Percentiles rank a stretch among this genome's conserved stretches.
Evolutionary conservation across 2,329 filamentous ascomycete species (phyloP).

Genomic region (Arthrobotrys megalospora): DNA sequence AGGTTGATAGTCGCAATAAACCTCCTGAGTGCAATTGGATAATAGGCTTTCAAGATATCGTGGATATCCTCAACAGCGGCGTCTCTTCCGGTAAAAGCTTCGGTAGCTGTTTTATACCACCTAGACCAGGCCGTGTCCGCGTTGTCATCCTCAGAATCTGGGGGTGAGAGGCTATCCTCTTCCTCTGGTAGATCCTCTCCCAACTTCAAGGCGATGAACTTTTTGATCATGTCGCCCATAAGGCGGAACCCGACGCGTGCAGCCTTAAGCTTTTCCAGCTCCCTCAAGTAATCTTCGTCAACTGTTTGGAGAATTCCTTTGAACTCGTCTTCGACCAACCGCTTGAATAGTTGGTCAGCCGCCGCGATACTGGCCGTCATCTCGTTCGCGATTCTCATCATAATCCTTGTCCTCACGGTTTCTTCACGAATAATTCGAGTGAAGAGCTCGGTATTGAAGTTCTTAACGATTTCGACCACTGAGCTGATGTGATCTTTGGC

Average conservation of each 20-base stretch:
- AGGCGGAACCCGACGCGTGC: too few species aligned
- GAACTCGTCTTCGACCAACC: conserved; percentile 71
- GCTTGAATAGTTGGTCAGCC: conserved; percentile 70
- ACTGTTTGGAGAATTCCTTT: conserved; percentile 4
- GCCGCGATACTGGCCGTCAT: conserved; percentile 69
- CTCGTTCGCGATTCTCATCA: conserved; percentile 68
- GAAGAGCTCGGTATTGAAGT: conserved; percentile 69
- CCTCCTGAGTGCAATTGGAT: conserved; percentile 74
- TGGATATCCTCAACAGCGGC: conserved; percentile 70
- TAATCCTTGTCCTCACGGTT: conserved; percentile 68
- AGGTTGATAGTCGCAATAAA: conserved; percentile 76
- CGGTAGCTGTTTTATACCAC: too few species aligned
- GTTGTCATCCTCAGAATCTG: too few species aligned
- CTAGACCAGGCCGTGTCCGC: too few species aligned
- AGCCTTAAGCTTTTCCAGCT: neutral
- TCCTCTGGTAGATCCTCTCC: neutral
- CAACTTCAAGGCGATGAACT: neutral
- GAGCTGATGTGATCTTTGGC: conserved; percentile 70
- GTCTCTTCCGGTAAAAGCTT: neutral
- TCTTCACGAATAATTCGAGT: conserved; percentile 68
- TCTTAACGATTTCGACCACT: conserved; percentile 45
- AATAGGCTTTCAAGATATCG: conserved; percentile 75
- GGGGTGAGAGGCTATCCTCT: neutral
- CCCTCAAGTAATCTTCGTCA: conserved; percentile 26
- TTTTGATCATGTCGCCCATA: too few species aligned